phyloP scores from a whole-genome alignment of 106 monocot species.

The Apostasia shenzhenica region DNA sequence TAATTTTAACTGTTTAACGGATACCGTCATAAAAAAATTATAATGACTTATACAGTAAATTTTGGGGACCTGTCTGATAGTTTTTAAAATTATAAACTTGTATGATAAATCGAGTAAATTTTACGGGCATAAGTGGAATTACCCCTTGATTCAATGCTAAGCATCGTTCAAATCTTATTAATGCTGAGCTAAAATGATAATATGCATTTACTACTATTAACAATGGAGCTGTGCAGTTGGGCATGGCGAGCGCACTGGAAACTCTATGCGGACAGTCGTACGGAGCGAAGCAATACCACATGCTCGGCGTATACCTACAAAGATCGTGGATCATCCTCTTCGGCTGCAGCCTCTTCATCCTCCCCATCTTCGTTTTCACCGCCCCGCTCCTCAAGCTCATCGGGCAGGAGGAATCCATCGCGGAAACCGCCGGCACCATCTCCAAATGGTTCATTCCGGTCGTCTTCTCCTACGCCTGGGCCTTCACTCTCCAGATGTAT shows the following conservation, averaged over 20 bases:
- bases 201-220: too few species aligned
- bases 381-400: conserved; percentile 38
- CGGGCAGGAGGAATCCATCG: conserved; percentile 37
- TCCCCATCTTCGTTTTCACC: conserved; percentile 55
- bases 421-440: conserved; percentile 31
- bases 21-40: too few species aligned
- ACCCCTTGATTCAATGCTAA: too few species aligned
- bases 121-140: too few species aligned
- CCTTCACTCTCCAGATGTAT: conserved; percentile 63
- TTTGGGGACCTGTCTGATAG: too few species aligned
- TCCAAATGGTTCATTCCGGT: conserved; percentile 54
- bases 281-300: conserved; percentile 61
- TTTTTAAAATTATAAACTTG: too few species aligned
- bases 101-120: too few species aligned
- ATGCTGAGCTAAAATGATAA: too few species aligned
- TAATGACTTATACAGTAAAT: too few species aligned
- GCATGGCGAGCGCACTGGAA: conserved; percentile 63
- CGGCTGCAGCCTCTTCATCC: conserved; percentile 11
- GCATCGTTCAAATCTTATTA: too few species aligned
- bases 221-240: conserved; percentile 22
- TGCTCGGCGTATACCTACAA: conserved; percentile 72
- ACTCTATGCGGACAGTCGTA: conserved; percentile 72
- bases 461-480: conserved; percentile 39
- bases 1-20: too few species aligned
- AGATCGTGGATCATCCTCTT: conserved; percentile 59